Percentiles rank a stretch among this genome's conserved stretches.
phyloP scores from a whole-genome alignment of 2,329 filamentous ascomycete genomes.

The Cercospora nicotianae region DNA sequence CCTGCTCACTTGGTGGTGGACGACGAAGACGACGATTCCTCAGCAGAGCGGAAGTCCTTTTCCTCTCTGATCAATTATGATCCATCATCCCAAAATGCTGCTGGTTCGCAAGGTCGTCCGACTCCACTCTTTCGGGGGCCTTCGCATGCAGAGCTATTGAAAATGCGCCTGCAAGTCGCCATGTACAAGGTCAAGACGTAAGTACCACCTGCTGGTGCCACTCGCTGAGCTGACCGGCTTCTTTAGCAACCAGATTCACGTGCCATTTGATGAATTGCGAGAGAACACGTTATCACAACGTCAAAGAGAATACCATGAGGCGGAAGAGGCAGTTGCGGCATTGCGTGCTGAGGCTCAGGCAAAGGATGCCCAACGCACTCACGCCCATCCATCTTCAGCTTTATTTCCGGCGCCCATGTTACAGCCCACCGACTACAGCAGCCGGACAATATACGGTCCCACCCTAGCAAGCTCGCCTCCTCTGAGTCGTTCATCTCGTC shows the following conservation, averaged over 20 bases:
- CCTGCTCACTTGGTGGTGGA: conserved; percentile 27
- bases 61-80: conserved; percentile 52
- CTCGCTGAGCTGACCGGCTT: background rate
- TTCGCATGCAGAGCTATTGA: conserved; percentile 59
- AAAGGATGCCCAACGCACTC: background rate
- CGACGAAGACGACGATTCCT: conserved; percentile 30
- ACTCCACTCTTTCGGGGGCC: conserved; percentile 38
- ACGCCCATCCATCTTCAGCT: conserved; percentile 22
- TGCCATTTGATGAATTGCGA: conserved; percentile 62
- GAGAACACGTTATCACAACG: conserved; percentile 6
- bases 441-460: conserved; percentile 38
- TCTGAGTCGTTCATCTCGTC: background rate
- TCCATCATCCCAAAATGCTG: conserved; percentile 42
- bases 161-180: conserved; percentile 68
- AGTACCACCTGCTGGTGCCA: background rate
- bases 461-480: conserved; percentile 23
- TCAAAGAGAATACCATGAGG: conserved; percentile 9
- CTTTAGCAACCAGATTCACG: conserved; percentile 66
- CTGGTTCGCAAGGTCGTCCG: conserved; percentile 15
- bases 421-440: conserved; percentile 42
- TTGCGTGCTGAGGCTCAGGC: conserved; percentile 14
- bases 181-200: conserved; percentile 63
- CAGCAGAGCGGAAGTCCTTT: conserved; percentile 45
- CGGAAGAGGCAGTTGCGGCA: conserved; percentile 33
- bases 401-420: conserved; percentile 44